These are phyloP conservation scores for Rhytidhysteron rufulum DNA, from an alignment of 2,329 filamentous ascomycete genomes.

Conservation along the genomic window DNA sequence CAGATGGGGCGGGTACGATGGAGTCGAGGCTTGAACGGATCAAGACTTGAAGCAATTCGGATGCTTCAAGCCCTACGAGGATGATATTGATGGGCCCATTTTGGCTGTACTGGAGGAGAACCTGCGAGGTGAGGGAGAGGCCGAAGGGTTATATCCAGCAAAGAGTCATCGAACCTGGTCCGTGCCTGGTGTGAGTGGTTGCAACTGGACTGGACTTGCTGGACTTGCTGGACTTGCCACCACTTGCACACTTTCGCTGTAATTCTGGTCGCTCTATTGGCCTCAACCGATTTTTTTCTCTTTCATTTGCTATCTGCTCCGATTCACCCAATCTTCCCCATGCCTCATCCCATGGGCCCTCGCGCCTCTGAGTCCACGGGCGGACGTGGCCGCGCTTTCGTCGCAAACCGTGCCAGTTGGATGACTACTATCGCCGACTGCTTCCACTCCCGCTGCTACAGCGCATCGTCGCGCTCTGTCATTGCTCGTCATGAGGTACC, in stretches of 20 bases:
- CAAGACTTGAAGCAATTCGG: slow-evolving; percentile 13
- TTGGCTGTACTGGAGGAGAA: slow-evolving; percentile 14
- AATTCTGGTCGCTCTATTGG: slow-evolving; percentile 2
- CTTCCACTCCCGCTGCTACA: no score
- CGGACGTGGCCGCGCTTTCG: no score
- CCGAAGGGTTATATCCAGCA: slow-evolving; percentile 3
- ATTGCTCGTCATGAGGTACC: background rate
- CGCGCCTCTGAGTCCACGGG: no score
- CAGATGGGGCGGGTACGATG: no score
- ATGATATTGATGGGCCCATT: slow-evolving; percentile 31
- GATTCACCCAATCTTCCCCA: no score
- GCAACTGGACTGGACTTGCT: background rate
- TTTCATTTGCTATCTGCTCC: slow-evolving; percentile 6
- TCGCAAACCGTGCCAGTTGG: no score
- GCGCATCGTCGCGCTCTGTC: background rate
- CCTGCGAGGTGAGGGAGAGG: slow-evolving; percentile 1
- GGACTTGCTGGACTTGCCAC: background rate
- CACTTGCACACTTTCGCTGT: background rate
- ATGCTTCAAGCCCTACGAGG: slow-evolving; percentile 26
- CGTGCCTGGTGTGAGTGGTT: slow-evolving; percentile 3
- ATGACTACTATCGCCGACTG: no score
- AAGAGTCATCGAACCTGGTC: background rate
- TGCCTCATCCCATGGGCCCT: background rate
- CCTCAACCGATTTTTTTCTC: no score
- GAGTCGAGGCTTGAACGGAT: slow-evolving; percentile 23